These are phyloP conservation scores for Karstenula rhodostoma DNA, from an alignment of 2,329 filamentous ascomycete genomes.

Conservation along the genomic window DNA sequence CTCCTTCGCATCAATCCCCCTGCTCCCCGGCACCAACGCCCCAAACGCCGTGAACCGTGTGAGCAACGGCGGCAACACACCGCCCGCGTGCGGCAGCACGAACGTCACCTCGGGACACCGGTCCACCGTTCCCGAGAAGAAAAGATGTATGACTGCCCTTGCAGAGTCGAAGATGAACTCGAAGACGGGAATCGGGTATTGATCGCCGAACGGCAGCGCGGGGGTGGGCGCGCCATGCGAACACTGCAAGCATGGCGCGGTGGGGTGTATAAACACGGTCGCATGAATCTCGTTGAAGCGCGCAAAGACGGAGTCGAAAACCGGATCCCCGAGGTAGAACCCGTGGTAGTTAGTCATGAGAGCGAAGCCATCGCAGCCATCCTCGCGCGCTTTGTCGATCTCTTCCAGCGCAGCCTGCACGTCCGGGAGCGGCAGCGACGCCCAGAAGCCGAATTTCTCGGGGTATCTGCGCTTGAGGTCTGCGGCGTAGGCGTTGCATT, in stretches of 20 bases:
- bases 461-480: constrained; percentile 49
- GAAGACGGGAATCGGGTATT: constrained; percentile 56
- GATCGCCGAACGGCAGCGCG: constrained; percentile 48
- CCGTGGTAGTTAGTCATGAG: constrained; percentile 63
- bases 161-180: constrained; percentile 65
- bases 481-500: constrained; percentile 53
- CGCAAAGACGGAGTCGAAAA: constrained; percentile 58
- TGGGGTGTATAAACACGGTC: constrained; percentile 64
- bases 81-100: constrained; percentile 60
- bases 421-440: constrained; percentile 62
- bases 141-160: constrained; percentile 58
- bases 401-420: constrained; percentile 58
- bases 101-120: constrained; percentile 57
- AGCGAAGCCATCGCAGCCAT: constrained; percentile 61
- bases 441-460: constrained; percentile 61
- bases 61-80: constrained; percentile 55
- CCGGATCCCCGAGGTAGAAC: constrained; percentile 59
- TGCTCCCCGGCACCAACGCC: constrained; percentile 48
- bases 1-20: constrained; percentile 31
- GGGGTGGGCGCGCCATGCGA: constrained; percentile 20
- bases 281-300: constrained; percentile 57
- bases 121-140: constrained; percentile 57
- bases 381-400: constrained; percentile 53
- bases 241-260: constrained; percentile 55
- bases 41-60: constrained; percentile 54